These are phyloP conservation scores for Thraustochytrium sp. DNA, from an alignment of 352 stramenopile species.

Conservation along the genomic window DNA sequence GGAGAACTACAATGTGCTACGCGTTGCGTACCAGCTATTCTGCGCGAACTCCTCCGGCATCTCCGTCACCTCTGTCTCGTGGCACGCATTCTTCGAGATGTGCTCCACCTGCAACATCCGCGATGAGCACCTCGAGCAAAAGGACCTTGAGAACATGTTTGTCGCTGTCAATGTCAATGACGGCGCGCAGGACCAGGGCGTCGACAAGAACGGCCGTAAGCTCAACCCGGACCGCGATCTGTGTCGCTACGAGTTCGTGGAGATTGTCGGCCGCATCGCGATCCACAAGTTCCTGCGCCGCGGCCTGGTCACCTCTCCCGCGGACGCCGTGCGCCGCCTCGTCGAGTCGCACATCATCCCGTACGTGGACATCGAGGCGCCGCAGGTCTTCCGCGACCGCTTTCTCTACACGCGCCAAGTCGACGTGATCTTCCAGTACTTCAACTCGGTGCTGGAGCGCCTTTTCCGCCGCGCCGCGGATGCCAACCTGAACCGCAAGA, in stretches of 20 bases:
- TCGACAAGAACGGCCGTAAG: neutral
- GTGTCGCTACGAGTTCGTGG: conserved; percentile 35
- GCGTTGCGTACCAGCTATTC: conserved; percentile 16
- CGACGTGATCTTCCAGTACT: neutral
- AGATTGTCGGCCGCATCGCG: conserved; percentile 18
- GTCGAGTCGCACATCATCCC: conserved; percentile 12
- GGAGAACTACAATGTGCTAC: conserved; percentile 36
- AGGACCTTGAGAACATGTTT: conserved; percentile 41
- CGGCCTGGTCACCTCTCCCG: neutral
- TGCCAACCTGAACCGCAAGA: conserved; percentile 13
- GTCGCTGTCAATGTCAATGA: conserved; percentile 34
- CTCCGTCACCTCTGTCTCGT: conserved; percentile 27
- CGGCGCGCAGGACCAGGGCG: neutral
- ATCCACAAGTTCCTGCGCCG: conserved; percentile 4
- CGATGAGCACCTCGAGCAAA: neutral
- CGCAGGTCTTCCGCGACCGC: conserved; percentile 24
- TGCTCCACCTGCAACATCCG: neutral
- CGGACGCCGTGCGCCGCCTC: neutral
- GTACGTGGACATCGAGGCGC: conserved; percentile 19
- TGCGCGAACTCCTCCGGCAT: conserved; percentile 6
- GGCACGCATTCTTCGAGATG: conserved; percentile 23
- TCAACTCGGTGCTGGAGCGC: neutral
- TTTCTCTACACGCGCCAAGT: neutral
- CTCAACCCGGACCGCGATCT: conserved; percentile 34
- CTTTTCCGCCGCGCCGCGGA: conserved; percentile 24